Conservation (phyloP, 2,329 filamentous ascomycete genomes). For the Monilinia fructigena region DNA sequence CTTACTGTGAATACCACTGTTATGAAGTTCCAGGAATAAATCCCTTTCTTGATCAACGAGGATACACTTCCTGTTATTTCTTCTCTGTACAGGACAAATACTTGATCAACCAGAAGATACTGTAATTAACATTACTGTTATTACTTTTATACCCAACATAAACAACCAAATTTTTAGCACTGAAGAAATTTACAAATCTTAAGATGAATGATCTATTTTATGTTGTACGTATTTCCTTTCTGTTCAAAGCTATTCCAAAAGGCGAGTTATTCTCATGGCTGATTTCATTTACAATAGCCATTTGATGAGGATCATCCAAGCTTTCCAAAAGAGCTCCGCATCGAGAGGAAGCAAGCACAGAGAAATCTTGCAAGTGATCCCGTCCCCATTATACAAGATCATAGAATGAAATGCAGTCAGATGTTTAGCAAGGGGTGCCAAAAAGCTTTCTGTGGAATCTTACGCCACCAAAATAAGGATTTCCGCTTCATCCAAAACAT, state of each 20-base stretch:
- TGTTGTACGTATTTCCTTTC: not conserved
- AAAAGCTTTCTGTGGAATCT: not conserved
- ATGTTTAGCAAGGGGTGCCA: not conserved
- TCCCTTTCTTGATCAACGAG: not conserved
- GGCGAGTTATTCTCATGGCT: not conserved
- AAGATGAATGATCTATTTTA: not conserved
- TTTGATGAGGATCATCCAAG: conserved; percentile 2
- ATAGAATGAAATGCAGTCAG: not conserved
- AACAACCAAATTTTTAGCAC: not conserved
- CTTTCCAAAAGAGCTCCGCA: not conserved
- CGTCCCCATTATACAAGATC: not conserved
- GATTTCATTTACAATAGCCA: not conserved
- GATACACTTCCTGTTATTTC: not conserved
- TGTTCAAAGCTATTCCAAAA: not conserved
- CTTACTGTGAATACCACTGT: not conserved
- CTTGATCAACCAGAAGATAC: not conserved
- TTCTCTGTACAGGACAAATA: too few relatives aligned
- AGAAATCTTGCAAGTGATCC: not conserved
- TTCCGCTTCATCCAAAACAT: conserved; percentile 11
- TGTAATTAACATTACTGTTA: not conserved
- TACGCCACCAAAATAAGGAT: not conserved
- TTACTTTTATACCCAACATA: not conserved
- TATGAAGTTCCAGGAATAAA: not conserved
- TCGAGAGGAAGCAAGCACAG: not conserved
- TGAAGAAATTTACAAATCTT: not conserved